A percentile compares a stretch with the other conserved stretches of the same genome.
These are phyloP conservation scores for Begonia peltatifolia DNA, from an alignment of 306 rosid species.

Conservation along the genomic window DNA sequence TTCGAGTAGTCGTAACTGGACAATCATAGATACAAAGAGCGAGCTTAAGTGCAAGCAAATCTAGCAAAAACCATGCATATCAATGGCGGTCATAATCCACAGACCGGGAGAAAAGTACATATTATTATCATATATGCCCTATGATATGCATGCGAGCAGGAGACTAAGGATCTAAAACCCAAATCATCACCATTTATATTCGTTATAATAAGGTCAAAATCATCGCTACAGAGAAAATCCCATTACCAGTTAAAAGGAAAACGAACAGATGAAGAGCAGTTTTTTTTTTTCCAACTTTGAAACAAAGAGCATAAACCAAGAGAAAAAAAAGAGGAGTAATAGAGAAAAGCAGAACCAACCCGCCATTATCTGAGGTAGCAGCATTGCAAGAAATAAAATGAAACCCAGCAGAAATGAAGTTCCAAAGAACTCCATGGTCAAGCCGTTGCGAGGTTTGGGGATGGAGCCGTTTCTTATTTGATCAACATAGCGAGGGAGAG, in stretches of 20 bases:
- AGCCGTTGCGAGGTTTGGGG: too few relatives aligned
- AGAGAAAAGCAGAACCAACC: slow-evolving; percentile 32
- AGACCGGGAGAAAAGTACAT: too few relatives aligned
- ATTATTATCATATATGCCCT: too few relatives aligned
- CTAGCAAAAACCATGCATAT: too few relatives aligned
- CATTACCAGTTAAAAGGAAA: background rate
- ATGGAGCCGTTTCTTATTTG: too few relatives aligned
- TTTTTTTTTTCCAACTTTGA: background rate
- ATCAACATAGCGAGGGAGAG: too few relatives aligned
- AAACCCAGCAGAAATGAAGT: slow-evolving; percentile 30
- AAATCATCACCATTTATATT: slow-evolving; percentile 9
- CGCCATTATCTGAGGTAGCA: slow-evolving; percentile 47
- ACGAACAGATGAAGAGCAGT: background rate
- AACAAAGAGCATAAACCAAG: slow-evolving; percentile 4
- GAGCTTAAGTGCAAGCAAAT: too few relatives aligned
- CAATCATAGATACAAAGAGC: too few relatives aligned
- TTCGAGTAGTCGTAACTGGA: too few relatives aligned
- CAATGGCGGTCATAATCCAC: too few relatives aligned
- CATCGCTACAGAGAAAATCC: slow-evolving; percentile 5
- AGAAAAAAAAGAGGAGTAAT: slow-evolving; percentile 8
- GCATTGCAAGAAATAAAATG: slow-evolving; percentile 44
- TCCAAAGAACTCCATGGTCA: slow-evolving; percentile 28
- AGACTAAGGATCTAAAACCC: slow-evolving; percentile 3
- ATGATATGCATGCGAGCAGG: too few relatives aligned
- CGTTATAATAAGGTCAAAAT: slow-evolving; percentile 13